phyloP scores from a whole-genome alignment of 495 filamentous ascomycete genomes.

The Penicillium alfredii region DNA sequence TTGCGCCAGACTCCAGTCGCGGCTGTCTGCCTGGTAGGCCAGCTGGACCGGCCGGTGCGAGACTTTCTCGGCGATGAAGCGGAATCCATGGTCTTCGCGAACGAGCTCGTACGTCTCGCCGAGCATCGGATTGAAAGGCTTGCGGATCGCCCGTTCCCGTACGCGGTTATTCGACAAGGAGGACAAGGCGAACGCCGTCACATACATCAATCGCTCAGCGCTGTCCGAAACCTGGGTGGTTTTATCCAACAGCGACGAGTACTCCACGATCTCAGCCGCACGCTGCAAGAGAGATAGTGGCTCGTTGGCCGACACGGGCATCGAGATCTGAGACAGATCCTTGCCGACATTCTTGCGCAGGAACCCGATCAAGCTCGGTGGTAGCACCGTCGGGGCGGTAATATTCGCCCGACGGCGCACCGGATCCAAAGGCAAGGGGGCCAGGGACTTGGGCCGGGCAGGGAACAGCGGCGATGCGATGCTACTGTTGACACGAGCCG shows the following conservation, averaged over 20 bases:
- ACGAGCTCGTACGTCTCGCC: slow-evolving; percentile 95
- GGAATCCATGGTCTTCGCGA: slow-evolving; percentile 80
- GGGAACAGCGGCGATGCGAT: slow-evolving; percentile 60
- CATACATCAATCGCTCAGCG: slow-evolving; percentile 68
- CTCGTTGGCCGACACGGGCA: slow-evolving; percentile 96
- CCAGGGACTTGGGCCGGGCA: slow-evolving; percentile 61
- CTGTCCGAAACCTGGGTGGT: slow-evolving; percentile 54
- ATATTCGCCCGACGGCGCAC: slow-evolving; percentile 68
- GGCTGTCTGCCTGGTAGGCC: slow-evolving; percentile 85
- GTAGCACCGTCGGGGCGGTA: slow-evolving; percentile 61
- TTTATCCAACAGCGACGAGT: slow-evolving; percentile 73
- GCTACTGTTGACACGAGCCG: slow-evolving; percentile 31
- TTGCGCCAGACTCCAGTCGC: slow-evolving; percentile 78
- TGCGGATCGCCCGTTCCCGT: slow-evolving; percentile 87
- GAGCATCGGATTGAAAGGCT: slow-evolving; percentile 96
- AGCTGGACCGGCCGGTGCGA: slow-evolving; percentile 86
- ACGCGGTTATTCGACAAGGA: slow-evolving; percentile 70
- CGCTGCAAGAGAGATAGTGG: slow-evolving; percentile 84
- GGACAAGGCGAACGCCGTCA: slow-evolving; percentile 87
- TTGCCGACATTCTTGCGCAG: slow-evolving; percentile 97
- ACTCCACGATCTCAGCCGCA: slow-evolving; percentile 82
- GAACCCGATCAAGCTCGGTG: slow-evolving; percentile 88
- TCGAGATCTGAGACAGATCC: slow-evolving; percentile 89
- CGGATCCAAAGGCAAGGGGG: slow-evolving; percentile 66
- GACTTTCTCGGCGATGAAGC: slow-evolving; percentile 89